Base-by-base conservation (phyloP, 169 alveolate species). In the Cryptosporidium baileyi region DNA sequence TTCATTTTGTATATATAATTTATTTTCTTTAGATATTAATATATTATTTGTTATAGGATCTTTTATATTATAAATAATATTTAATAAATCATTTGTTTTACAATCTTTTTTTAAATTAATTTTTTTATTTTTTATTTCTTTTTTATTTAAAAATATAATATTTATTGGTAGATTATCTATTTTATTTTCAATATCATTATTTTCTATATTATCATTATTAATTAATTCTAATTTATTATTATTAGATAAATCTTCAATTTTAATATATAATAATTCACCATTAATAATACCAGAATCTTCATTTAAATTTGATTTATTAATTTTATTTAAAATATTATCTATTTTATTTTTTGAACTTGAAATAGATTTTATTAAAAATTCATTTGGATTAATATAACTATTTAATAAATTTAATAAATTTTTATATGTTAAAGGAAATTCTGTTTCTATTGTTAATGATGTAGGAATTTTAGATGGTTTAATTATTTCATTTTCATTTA, bases 341-440 rank as follows among this genome's bases (percentile, higher is more conserved):
- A 49, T 24, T 19, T 54, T 13, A 28, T 54, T 74, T 9, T 51
- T 38, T 22, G 41, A 32, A 0, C 41, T 36, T n/a, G 45, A 32
- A 22, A 74, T 45, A 6, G 85, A 74, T 44, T 74, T 67, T 38
- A 74, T 34, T 38, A 30, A 26, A 74, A 54, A 74, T 22, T 57
- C 67, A 1, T n/a, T 2, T n/a, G 47, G 57, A 36, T 28, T 15
- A 8, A 28, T 44, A 32, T 24, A 38, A 15, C 24, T n/a, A 11
- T 59, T 61, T n/a, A 74, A 17, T 1, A 54, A 2, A 8, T 13
- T 19, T 49, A 15, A 34, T 26, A 74, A 54, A 22, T 74, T 67
- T 9, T 44, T 17, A 32, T 24, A 9, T 34, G 74, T 40, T 61
- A 74, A 30, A 17, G 85, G 85, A 17, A 74, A 24, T 22, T 36